Base-by-base conservation (phyloP, 208 protist species). In the Spongospora subterranea region DNA sequence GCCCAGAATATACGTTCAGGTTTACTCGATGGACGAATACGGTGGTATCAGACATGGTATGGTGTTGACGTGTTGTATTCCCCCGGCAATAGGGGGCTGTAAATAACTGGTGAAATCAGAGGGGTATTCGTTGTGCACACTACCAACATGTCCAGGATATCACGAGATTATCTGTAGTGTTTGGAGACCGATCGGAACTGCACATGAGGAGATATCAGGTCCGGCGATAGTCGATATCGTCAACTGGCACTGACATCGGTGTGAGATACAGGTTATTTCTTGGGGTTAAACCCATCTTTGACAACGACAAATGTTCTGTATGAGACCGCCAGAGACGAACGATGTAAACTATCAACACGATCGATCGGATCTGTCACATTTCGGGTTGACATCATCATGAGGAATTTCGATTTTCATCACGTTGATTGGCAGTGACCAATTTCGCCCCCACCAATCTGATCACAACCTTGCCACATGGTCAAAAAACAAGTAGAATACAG, bases 331-430 rank as follows among this genome's bases (percentile, higher is more conserved):
- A 35, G 35, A 43, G 71, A 82, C 6, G 71, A 82, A 35, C 71
- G 71, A 6, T 82, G 71, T 43, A 82, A 82, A 43, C n/a, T 82
- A 6, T 6, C n/a, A n/a, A 82, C 71, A 13, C 6, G 6, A 43
- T 82, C 71, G 6, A n/a, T 82, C n/a, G 71, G 71, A 20, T 20
- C 40, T 6, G 35, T 82, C 71, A 82, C n/a, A 6, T 35, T 6
- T n/a, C 11, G n/a, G 13, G 11, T 82, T 6, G 71, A 82, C n/a
- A n/a, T 82, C n/a, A 6, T 82, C 17, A 35, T 82, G n/a, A 82
- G 71, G 71, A 82, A 82, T n/a, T 82, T 82, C 71, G 71, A 82
- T 43, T 82, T 39, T n/a, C 71, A 82, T 43, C n/a, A 35, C 35
- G n/a, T 82, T 43, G 71, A 82, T 40, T 82, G 71, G 71, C 50